These are phyloP conservation scores for Tolypocladium nubicola DNA, from an alignment of 2,329 filamentous ascomycete genomes.

Conservation along the genomic window DNA sequence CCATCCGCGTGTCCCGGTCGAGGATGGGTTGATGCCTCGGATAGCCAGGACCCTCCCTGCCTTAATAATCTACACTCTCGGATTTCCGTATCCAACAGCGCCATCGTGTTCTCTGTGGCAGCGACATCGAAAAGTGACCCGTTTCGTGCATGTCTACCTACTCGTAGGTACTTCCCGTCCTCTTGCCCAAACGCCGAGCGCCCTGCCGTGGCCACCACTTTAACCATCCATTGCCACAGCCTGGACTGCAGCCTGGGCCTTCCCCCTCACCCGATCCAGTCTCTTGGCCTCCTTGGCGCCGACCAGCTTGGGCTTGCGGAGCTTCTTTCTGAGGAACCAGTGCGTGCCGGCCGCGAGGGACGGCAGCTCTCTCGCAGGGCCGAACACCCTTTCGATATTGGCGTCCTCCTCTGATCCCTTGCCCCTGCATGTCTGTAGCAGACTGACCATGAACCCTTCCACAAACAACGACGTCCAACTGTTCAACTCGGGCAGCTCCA, in stretches of 20 bases:
- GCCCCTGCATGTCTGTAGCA: conserved; percentile 53
- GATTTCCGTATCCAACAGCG: neutral
- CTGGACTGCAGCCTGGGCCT: conserved; percentile 19
- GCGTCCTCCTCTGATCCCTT: conserved; percentile 40
- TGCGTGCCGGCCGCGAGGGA: conserved; percentile 64
- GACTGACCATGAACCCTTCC: conserved; percentile 67
- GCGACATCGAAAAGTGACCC: neutral
- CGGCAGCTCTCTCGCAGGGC: conserved; percentile 50
- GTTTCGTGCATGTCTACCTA: neutral
- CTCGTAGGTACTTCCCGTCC: neutral
- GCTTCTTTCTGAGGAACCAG: conserved; percentile 68
- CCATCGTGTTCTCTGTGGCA: neutral
- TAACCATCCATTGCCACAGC: conserved; percentile 3
- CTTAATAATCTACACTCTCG: neutral
- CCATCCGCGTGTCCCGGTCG: neutral
- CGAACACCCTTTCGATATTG: conserved; percentile 55
- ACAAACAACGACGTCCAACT: conserved; percentile 67
- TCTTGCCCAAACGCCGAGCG: neutral
- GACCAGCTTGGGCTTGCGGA: conserved; percentile 53
- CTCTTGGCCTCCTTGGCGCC: conserved; percentile 35
- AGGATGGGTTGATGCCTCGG: neutral
- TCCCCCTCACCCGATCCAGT: conserved; percentile 25
- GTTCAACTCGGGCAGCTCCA: conserved; percentile 72
- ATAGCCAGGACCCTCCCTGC: neutral
- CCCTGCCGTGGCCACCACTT: neutral